These are phyloP conservation scores for Ascochyta viciae-villosae DNA, from an alignment of 2,329 filamentous ascomycete species.

Conservation along the genomic window DNA sequence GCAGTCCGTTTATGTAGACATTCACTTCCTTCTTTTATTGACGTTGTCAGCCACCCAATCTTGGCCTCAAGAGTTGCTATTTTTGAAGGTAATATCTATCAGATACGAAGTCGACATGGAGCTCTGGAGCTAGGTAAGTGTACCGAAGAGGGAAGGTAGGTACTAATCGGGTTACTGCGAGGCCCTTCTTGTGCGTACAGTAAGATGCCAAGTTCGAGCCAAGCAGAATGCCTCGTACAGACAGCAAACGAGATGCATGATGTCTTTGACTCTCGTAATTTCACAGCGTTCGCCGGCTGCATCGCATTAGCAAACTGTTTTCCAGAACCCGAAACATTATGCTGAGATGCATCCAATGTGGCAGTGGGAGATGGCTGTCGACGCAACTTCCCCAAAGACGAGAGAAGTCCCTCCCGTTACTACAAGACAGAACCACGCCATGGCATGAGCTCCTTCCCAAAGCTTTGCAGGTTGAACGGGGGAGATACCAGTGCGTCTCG, in stretches of 20 bases:
- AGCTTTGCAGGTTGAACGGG: not conserved
- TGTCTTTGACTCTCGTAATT: not conserved
- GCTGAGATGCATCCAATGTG: not conserved
- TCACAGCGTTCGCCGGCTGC: not conserved
- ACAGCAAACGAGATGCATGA: not conserved
- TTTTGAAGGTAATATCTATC: not conserved
- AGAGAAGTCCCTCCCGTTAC: not conserved
- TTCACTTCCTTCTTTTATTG: not conserved
- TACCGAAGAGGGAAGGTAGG: slow-evolving; percentile 7
- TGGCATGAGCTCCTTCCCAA: not conserved
- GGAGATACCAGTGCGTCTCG: not conserved
- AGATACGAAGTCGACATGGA: not conserved
- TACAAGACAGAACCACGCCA: not conserved
- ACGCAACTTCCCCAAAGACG: not conserved
- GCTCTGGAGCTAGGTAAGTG: not conserved
- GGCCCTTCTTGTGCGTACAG: not conserved
- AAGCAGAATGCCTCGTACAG: not conserved
- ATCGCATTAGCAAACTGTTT: not conserved
- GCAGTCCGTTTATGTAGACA: not conserved
- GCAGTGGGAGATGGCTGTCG: not conserved
- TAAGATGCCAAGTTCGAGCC: slow-evolving; percentile 13
- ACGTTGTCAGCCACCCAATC: not conserved
- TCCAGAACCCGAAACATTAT: not conserved
- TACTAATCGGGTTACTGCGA: not conserved
- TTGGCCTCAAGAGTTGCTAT: not conserved